Conservation (phyloP, 2,329 filamentous ascomycete species). For the Aspergillus sp. region DNA sequence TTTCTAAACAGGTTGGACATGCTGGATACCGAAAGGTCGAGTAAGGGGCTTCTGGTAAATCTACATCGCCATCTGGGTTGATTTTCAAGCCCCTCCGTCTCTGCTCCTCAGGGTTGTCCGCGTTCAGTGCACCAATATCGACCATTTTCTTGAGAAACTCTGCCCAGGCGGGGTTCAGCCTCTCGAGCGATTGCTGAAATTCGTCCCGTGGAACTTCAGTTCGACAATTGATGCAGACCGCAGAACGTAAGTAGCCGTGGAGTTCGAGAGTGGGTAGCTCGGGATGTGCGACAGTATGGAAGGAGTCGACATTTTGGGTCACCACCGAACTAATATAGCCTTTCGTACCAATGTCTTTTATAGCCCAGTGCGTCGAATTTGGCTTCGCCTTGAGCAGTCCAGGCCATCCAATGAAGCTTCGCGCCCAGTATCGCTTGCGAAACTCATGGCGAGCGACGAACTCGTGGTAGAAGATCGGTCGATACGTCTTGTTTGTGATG, state of each 20-base stretch:
- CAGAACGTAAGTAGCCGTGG: slow-evolving; percentile 83
- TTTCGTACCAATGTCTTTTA: slow-evolving; percentile 69
- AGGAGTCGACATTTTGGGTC: slow-evolving; percentile 97
- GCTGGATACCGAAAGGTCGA: slow-evolving; percentile 87
- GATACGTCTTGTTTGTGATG: slow-evolving; percentile 83
- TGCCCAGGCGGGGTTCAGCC: slow-evolving; percentile 84
- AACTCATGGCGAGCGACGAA: slow-evolving; percentile 80
- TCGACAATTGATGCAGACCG: slow-evolving; percentile 78
- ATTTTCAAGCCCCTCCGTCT: slow-evolving; percentile 71
- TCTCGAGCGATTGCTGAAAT: slow-evolving; percentile 75
- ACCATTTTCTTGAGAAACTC: slow-evolving; percentile 72
- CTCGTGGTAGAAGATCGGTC: slow-evolving; percentile 91
- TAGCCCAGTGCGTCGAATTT: slow-evolving; percentile 76
- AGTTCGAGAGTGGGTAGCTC: slow-evolving; percentile 75
- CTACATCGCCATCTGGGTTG: slow-evolving; percentile 94
- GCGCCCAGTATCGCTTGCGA: slow-evolving; percentile 91
- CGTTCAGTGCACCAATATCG: slow-evolving; percentile 72
- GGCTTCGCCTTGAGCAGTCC: slow-evolving; percentile 75
- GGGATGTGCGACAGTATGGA: slow-evolving; percentile 79
- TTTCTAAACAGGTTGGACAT: slow-evolving; percentile 75
- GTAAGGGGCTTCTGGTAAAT: slow-evolving; percentile 83
- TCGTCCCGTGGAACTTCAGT: slow-evolving; percentile 68
- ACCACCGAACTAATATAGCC: slow-evolving; percentile 76
- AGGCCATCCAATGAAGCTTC: slow-evolving; percentile 91
- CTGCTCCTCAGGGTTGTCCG: slow-evolving; percentile 72